phyloP scores from a whole-genome alignment of 2,329 filamentous ascomycete species.

The Boeremia lycopersici region DNA sequence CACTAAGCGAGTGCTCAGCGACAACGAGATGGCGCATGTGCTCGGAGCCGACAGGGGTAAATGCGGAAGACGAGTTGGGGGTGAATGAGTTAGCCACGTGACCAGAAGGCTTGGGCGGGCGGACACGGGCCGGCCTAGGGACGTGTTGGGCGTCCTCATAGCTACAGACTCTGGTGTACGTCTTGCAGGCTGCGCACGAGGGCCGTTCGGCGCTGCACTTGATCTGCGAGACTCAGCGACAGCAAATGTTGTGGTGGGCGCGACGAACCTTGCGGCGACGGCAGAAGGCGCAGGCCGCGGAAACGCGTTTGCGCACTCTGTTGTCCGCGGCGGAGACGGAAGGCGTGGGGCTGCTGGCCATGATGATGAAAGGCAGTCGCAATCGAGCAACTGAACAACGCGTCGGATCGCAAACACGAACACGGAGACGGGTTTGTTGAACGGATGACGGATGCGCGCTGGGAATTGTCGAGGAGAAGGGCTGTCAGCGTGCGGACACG shows the following conservation, averaged over 20 bases:
- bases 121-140: constrained; percentile 25
- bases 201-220: constrained; percentile 57
- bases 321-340: constrained; percentile 1
- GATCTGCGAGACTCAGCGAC: constrained; percentile 40
- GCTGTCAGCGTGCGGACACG: neutral
- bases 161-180: constrained; percentile 53
- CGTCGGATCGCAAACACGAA: no score
- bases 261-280: constrained; percentile 45
- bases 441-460: no score
- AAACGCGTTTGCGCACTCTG: constrained; percentile 27
- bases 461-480: no score
- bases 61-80: neutral
- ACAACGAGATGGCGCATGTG: neutral
- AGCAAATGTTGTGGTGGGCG: neutral
- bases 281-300: constrained; percentile 47
- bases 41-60: neutral
- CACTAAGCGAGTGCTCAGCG: constrained; percentile 17
- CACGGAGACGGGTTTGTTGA: no score
- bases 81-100: neutral
- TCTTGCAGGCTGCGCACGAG: constrained; percentile 54
- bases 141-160: constrained; percentile 36
- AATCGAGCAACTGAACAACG: no score
- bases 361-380: neutral
- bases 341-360: neutral
- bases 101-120: neutral